These are phyloP conservation scores for Vigna reflexopilosa DNA, from an alignment of 306 rosid species.

Conservation along the genomic window DNA sequence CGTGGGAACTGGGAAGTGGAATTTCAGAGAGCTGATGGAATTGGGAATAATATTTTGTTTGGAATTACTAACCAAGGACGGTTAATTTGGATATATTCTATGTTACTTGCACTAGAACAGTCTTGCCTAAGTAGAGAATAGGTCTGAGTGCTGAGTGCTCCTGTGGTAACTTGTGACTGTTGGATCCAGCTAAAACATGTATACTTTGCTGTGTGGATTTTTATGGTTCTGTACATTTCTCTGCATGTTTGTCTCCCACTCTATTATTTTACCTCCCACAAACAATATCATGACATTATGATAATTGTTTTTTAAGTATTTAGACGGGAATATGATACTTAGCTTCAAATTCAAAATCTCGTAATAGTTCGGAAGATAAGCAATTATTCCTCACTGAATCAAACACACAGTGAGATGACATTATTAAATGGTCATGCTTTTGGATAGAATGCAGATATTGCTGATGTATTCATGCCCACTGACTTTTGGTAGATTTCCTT, in stretches of 20 bases:
- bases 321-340: too few relatives aligned
- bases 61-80: neutral
- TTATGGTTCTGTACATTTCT: neutral
- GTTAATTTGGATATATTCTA: neutral
- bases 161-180: neutral
- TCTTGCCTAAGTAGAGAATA: neutral
- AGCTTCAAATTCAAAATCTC: too few relatives aligned
- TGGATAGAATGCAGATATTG: neutral
- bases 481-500: neutral
- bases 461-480: neutral
- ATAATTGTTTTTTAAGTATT: too few relatives aligned
- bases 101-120: neutral
- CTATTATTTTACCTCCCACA: neutral
- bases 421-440: neutral
- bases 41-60: neutral
- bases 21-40: neutral
- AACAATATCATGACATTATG: neutral
- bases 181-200: neutral
- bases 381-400: neutral
- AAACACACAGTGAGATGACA: neutral
- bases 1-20: neutral
- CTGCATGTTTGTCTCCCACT: neutral
- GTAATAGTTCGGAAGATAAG: neutral
- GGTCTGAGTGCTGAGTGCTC: neutral
- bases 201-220: neutral